Conservation (phyloP, 2,329 filamentous ascomycete genomes). For the Hawksworthiomyces lignivorus region DNA sequence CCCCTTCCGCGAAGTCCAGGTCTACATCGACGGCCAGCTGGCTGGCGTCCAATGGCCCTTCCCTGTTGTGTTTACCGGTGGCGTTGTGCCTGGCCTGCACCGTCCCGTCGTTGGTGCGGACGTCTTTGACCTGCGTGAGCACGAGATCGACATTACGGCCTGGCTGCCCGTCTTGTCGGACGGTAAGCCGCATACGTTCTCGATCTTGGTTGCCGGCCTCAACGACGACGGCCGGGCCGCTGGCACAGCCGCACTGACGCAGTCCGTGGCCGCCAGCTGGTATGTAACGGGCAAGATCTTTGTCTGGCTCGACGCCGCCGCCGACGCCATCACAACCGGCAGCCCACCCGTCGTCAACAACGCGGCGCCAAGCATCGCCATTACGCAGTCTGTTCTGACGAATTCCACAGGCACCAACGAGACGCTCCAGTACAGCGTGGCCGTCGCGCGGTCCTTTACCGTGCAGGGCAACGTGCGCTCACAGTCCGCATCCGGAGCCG, state of each 20-base stretch:
- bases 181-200: constrained; percentile 56
- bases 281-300: constrained; percentile 73
- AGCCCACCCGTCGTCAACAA: constrained; percentile 18
- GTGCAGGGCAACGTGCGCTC: constrained; percentile 45
- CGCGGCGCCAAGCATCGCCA: constrained; percentile 23
- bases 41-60: constrained; percentile 77
- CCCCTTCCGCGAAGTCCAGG: constrained; percentile 70
- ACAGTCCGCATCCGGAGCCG: constrained; percentile 26
- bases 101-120: constrained; percentile 71
- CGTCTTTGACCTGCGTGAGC: constrained; percentile 69
- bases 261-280: constrained; percentile 60
- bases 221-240: constrained; percentile 37
- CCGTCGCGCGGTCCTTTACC: constrained; percentile 46
- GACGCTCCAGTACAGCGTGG: constrained; percentile 51
- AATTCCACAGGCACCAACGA: constrained; percentile 47
- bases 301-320: constrained; percentile 56
- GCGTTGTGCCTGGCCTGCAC: constrained; percentile 69
- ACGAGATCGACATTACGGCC: constrained; percentile 75
- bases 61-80: constrained; percentile 75
- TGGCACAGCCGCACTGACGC: constrained; percentile 35
- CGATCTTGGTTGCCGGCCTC: constrained; percentile 59
- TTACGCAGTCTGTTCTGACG: constrained; percentile 41
- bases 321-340: constrained; percentile 43
- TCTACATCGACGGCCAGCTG: constrained; percentile 63
- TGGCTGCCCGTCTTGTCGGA: constrained; percentile 66